Percentiles rank a stretch among this genome's conserved stretches.
phyloP scores from a whole-genome alignment of 768 basidiomycete species.

The Lactarius indigo region DNA sequence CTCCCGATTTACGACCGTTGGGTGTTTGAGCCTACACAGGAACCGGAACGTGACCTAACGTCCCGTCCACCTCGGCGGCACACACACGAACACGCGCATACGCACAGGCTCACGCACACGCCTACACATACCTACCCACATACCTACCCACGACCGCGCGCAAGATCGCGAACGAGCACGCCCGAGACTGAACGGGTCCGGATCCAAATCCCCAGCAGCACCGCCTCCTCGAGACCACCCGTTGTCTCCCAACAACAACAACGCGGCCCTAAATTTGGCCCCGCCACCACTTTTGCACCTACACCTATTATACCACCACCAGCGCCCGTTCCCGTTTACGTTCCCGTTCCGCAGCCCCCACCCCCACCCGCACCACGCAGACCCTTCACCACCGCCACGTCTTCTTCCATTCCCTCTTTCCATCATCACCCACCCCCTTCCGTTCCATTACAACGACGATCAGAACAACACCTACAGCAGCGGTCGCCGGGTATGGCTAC shows the following conservation, averaged over 20 bases:
- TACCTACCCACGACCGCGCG: constrained; percentile 12
- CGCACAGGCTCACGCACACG: background rate
- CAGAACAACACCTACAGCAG: constrained; percentile 14
- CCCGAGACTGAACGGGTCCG: constrained; percentile 2
- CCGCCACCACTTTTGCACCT: background rate
- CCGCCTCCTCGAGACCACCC: background rate
- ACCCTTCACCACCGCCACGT: background rate
- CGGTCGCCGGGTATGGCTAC: background rate
- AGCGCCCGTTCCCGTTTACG: background rate
- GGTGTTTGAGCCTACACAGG: constrained; percentile 3
- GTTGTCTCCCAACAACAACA: background rate
- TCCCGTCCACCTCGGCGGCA: background rate
- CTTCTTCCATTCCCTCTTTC: background rate
- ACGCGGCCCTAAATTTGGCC: background rate
- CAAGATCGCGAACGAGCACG: background rate
- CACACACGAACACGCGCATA: background rate
- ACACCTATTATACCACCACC: background rate
- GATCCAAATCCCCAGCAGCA: background rate
- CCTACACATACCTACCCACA: background rate
- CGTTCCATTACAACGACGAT: constrained; percentile 5
- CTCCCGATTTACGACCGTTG: background rate
- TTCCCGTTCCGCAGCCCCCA: background rate
- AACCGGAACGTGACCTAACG: constrained; percentile 3
- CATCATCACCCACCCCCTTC: background rate
- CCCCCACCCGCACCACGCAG: background rate